Evolutionary conservation across 139 green algal genomes (phyloP), one percentile per base, ranked within the genome.

Genomic region (Chlorella sp.): DNA sequence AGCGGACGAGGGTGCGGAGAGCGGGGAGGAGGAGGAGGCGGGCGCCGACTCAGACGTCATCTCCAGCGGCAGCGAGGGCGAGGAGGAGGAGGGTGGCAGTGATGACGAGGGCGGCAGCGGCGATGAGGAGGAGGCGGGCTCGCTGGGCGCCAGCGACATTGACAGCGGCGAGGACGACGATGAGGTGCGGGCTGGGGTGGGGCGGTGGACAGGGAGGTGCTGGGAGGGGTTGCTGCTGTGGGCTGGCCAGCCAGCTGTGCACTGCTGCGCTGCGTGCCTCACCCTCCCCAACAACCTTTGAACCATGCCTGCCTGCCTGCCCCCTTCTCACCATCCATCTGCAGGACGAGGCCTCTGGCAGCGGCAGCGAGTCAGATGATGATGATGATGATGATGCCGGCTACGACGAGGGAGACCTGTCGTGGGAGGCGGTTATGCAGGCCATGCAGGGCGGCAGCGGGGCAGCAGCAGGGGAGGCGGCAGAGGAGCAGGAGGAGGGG

Each of bases 371-470:
- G 23, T n/a, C n/a, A n/a, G n/a, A n/a, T n/a, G 89, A 89, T 18
- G 89, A 89, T 4, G 86, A 91, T 17, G 80, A 81, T 60, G 89
- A 78, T 30, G 89, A 92, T 67, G 94, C 94, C 51, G 95, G 95
- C 4, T 96, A 97, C 68, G 93, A 93, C 28, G 92, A 95, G 1
- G 88, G 83, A 3, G 96, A 92, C 15, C 92, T 98, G 25, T 95
- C 90, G 0, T 98, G 95, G 95, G 95, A 98, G 88, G 95, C 95
- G 15, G 94, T 98, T 18, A 90, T 98, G 88, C 83, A 86, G 5
- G 82, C 76, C 36, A 80, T 98, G 83, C 92, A 94, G 85, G 78
- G 72, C 73, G 67, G 78, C 72, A n/a, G 38, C 47, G 38, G 38
- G 4, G 78, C 26, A 0, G 74, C 51, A 57, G 32, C 16, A n/a